Evolutionary conservation across 805 yeast genomes (phyloP).

Genomic region (Saturnispora kantuleensis): DNA sequence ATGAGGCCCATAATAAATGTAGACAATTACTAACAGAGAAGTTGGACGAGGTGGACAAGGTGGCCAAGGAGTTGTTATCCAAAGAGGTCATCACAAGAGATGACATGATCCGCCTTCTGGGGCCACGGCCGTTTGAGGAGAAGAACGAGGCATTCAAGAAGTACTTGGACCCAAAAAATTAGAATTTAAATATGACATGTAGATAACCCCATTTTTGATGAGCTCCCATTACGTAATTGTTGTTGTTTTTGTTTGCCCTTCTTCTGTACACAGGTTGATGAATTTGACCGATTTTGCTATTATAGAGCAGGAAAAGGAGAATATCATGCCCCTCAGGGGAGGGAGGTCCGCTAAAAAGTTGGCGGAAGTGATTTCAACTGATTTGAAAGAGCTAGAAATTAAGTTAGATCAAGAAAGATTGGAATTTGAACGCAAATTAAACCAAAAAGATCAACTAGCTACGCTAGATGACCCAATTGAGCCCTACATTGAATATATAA

Average conservation of each 20-base stretch:
- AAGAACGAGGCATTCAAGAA: slow-evolving; percentile 85
- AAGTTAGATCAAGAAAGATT: slow-evolving; percentile 28
- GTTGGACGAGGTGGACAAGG: slow-evolving; percentile 64
- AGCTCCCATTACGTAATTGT: background rate
- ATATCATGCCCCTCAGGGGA: slow-evolving; percentile 51
- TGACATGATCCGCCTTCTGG: slow-evolving; percentile 83
- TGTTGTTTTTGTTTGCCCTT: background rate
- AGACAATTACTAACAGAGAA: slow-evolving; percentile 57
- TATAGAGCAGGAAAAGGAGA: slow-evolving; percentile 64
- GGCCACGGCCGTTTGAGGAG: slow-evolving; percentile 88
- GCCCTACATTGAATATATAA: slow-evolving; percentile 59
- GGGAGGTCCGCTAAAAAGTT: slow-evolving; percentile 64
- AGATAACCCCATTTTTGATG: background rate
- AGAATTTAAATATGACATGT: background rate
- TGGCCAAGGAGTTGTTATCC: slow-evolving; percentile 75
- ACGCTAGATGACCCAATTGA: slow-evolving; percentile 80
- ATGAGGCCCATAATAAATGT: slow-evolving; percentile 67
- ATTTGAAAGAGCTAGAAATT: slow-evolving; percentile 13
- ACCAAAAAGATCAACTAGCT: slow-evolving; percentile 29
- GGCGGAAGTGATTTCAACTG: slow-evolving; percentile 31
- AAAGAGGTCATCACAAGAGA: slow-evolving; percentile 91
- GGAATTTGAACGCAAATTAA: slow-evolving; percentile 41
- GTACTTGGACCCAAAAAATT: slow-evolving; percentile 30
- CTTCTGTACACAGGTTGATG: background rate
- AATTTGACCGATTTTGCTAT: slow-evolving; percentile 19